These are phyloP conservation scores for Starmerella gropengiesseri DNA, from an alignment of 805 yeast species.

Conservation along the genomic window DNA sequence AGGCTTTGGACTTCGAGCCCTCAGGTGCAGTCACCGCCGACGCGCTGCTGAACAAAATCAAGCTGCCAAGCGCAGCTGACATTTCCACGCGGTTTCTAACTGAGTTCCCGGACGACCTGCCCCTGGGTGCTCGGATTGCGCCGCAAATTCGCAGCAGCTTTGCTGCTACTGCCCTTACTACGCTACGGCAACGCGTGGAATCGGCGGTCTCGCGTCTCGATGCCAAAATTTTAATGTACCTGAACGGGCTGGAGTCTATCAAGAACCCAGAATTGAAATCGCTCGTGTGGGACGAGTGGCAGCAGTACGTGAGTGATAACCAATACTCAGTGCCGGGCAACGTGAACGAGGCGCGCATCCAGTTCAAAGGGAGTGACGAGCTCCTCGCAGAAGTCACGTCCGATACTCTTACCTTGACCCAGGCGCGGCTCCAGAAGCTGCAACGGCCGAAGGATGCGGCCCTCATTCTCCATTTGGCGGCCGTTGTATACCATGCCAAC, in stretches of 20 bases:
- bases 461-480: constrained; percentile 25
- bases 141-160: constrained; percentile 11
- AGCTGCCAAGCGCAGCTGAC: constrained; percentile 7
- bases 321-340: constrained; percentile 15
- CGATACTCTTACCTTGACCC: constrained; percentile 8
- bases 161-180: neutral
- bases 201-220: constrained; percentile 9
- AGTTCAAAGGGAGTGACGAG: constrained; percentile 8
- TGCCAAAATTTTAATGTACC: constrained; percentile 21
- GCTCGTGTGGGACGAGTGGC: constrained; percentile 22
- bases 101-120: constrained; percentile 9
- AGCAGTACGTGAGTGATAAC: constrained; percentile 20
- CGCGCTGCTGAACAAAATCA: constrained; percentile 6
- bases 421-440: constrained; percentile 13
- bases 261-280: neutral
- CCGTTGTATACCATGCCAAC: constrained; percentile 19
- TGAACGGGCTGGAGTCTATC: constrained; percentile 20
- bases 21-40: constrained; percentile 9
- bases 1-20: neutral
- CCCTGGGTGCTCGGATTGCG: constrained; percentile 4
- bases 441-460: constrained; percentile 23
- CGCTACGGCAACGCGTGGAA: constrained; percentile 13
- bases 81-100: neutral
- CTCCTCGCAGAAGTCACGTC: constrained; percentile 6
- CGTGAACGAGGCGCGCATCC: constrained; percentile 9